These are phyloP conservation scores for Phytophthora tubulina DNA, from an alignment of 352 stramenopile genomes.

Conservation along the genomic window DNA sequence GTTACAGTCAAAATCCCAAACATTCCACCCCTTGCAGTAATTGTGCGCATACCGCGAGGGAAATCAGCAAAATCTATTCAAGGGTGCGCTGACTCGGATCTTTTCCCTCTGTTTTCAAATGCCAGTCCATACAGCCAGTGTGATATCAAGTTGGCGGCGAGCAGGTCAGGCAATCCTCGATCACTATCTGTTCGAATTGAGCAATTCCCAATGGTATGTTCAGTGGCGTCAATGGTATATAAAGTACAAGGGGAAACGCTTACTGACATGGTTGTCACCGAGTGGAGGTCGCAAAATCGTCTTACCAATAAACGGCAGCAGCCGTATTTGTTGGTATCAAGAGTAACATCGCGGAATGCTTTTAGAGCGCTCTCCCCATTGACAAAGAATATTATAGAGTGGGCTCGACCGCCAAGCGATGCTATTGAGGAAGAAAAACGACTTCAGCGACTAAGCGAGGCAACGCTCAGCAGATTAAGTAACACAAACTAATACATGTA, in stretches of 20 bases:
- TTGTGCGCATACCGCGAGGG: not conserved
- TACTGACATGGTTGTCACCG: constrained; percentile 7
- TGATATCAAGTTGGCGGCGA: not conserved
- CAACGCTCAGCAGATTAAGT: too few species aligned
- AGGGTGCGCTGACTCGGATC: not conserved
- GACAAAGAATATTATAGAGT: not conserved
- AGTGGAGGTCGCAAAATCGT: constrained; percentile 1
- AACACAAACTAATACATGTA: too few species aligned
- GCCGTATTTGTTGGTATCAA: constrained; percentile 9
- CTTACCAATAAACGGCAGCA: constrained; percentile 8
- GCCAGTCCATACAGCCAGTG: not conserved
- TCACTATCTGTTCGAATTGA: constrained; percentile 2
- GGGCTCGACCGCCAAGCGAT: not conserved
- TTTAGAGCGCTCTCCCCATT: not conserved
- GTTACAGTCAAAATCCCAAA: constrained; percentile 4
- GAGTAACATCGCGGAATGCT: not conserved
- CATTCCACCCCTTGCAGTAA: not conserved
- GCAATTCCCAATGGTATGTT: constrained; percentile 16
- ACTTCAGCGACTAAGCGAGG: not conserved
- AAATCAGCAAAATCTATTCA: not conserved
- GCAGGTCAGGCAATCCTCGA: not conserved
- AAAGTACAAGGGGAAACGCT: constrained; percentile 12
- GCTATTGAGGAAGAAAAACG: not conserved
- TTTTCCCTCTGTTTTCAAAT: constrained; percentile 7
- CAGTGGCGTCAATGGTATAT: not conserved